Base-by-base conservation (phyloP, 371 early-diverging fungal genomes). In the Zopfochytrium polystomum region DNA sequence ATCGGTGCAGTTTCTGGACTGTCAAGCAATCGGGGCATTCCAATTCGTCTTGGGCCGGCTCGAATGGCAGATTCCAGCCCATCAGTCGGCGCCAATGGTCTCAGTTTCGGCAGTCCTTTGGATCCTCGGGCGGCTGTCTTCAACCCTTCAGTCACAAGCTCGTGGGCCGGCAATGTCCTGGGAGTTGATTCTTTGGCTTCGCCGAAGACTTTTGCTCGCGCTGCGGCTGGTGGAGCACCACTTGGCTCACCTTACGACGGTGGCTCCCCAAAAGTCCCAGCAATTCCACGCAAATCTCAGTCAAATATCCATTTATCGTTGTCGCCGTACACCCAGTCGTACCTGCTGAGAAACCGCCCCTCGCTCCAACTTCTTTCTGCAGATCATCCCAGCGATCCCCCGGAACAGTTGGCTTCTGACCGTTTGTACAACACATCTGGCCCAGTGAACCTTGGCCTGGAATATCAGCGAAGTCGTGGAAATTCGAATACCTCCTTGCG, bases 171-270 rank as follows among this genome's bases (percentile, higher is more conserved):
- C 11, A n/a, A 42, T 42, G 42, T 42, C n/a, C n/a, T 11, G 42
- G 42, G n/a, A 42, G 42, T 11, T 42, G 42, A 42, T 42, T 42
- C 42, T 42, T n/a, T n/a, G n/a, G n/a, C n/a, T n/a, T n/a, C n/a
- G n/a, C n/a, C n/a, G n/a, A n/a, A 42, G 42, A 13, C n/a, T 42
- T 11, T 42, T 42, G 49, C 11, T 15, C 23, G 49, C 9, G 11
- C 49, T 18, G 49, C 11, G 26, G 26, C 23, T 20, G 26, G 11
- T 13, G 9, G 11, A 49, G 13, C 49, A 49, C 13, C 49, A 49
- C 9, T 25, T 20, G 22, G 22, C 13, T 11, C 49, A 49, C 9
- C 18, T 13, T 11, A 9, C 9, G 49, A 9, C 9, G 26, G 11
- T 13, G 23, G 11, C 9, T 13, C 49, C 9, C 11, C 26, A 25